Conservation (phyloP, 1,284 basidiomycete genomes). For the Wallemia ichthyophaga region DNA sequence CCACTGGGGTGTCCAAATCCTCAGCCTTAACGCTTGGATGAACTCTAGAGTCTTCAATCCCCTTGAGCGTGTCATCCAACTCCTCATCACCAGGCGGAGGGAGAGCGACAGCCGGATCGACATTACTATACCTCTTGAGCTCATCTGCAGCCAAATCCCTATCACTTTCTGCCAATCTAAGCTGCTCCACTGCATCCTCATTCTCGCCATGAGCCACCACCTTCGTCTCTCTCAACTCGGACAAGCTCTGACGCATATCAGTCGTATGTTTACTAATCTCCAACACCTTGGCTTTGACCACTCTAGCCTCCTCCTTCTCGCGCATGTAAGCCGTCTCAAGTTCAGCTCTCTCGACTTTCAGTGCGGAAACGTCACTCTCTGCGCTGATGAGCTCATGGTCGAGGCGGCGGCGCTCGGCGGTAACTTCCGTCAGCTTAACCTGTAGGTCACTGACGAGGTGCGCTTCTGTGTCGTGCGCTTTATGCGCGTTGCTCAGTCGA, state of each 20-base stretch:
- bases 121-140: slow-evolving; percentile 2
- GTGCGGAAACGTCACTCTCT: slow-evolving; percentile 69
- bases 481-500: slow-evolving; percentile 18
- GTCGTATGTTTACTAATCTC: slow-evolving; percentile 49
- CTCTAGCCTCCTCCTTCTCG: slow-evolving; percentile 82
- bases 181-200: slow-evolving; percentile 78
- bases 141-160: slow-evolving; percentile 40
- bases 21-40: slow-evolving; percentile 18
- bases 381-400: slow-evolving; percentile 56
- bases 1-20: slow-evolving; percentile 16
- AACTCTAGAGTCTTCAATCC: slow-evolving; percentile 27
- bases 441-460: slow-evolving; percentile 40
- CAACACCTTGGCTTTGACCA: slow-evolving; percentile 50
- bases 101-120: slow-evolving; percentile 3
- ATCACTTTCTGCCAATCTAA: slow-evolving; percentile 52
- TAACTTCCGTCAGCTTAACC: slow-evolving; percentile 39
- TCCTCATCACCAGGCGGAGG: neutral
- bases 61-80: neutral
- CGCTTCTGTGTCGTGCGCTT: slow-evolving; percentile 58
- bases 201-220: slow-evolving; percentile 28
- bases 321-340: slow-evolving; percentile 58
- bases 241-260: slow-evolving; percentile 22
- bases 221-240: slow-evolving; percentile 9
- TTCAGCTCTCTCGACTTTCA: slow-evolving; percentile 71
- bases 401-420: slow-evolving; percentile 38